Base-by-base conservation (phyloP, 495 filamentous ascomycete genomes). In the Xylaria castorea region DNA sequence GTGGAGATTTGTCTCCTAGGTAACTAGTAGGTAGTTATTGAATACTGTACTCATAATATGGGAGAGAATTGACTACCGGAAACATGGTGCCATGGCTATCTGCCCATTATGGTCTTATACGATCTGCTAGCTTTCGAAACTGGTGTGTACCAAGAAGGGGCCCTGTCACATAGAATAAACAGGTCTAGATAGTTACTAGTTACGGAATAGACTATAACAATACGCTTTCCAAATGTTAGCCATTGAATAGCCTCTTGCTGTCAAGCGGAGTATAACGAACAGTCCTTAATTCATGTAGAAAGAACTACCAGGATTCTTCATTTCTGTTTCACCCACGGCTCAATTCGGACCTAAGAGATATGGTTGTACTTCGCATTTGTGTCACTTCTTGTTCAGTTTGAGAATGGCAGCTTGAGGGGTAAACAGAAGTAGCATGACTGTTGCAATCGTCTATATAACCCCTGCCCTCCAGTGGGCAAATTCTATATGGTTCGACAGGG, bases 361-460 rank as follows among this genome's bases (percentile, higher is more conserved):
- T n/a, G 27, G 30, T 20, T 6, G 30, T 34, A 9, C 55, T n/a
- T 53, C 14, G 36, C n/a, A 42, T 40, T 44, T 34, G 16, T 27
- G 14, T 66, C 27, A 50, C 42, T 34, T 30, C 16, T 48, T 38
- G n/a, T 22, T 14, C 0, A 50, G 48, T 25, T 44, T 30, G 34
- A 32, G 27, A 1, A 67, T 9, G 8, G 16, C 48, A 53, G 25
- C 36, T 36, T 18, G 25, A 46, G 53, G 53, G 25, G 34, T 27
- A 69, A 58, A 44, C 12, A 71, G 32, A 50, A 71, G 61, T 61
- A 36, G 44, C 68, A 42, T 27, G 44, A 32, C 22, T 71, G 30
- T 32, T 66, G 50, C 38, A 50, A 72, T 67, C 30, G 63, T 72
- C 70, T 72, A 67, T 67, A 27, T 51, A 44, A 36, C 63, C 62